Percentiles rank a stretch among this genome's conserved stretches.
phyloP scores from a whole-genome alignment of 192 early-diverging fungal species.

The Coemansia sp. region DNA sequence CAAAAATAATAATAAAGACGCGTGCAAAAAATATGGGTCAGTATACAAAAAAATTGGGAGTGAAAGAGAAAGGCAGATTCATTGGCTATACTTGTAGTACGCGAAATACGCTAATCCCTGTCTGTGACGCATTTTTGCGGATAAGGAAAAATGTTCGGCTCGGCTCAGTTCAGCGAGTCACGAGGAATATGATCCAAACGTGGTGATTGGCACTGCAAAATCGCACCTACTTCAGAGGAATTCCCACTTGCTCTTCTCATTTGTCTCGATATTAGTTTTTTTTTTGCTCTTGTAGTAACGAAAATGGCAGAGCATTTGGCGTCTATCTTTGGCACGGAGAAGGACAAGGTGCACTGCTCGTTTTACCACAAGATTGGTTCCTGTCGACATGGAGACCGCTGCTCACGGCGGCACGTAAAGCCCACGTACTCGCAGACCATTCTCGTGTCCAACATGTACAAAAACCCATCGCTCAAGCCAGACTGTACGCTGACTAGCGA shows the following conservation, averaged over 20 bases:
- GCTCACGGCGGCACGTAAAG: slow-evolving; percentile 96
- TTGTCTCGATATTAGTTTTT: slow-evolving; percentile 3
- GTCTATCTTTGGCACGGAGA: slow-evolving; percentile 96
- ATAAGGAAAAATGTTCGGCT: neutral
- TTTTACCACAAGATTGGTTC: slow-evolving; percentile 99
- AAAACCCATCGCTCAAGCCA: slow-evolving; percentile 77
- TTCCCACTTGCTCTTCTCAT: neutral
- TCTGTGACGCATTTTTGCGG: no score
- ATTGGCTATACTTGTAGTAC: neutral
- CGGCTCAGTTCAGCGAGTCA: neutral
- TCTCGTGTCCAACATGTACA: slow-evolving; percentile 93
- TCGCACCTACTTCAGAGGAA: no score
- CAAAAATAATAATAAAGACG: neutral
- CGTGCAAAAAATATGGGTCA: neutral
- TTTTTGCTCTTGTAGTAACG: neutral
- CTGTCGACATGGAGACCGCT: slow-evolving; percentile 96
- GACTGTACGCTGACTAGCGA: slow-evolving; percentile 76
- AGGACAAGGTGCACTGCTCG: slow-evolving; percentile 99
- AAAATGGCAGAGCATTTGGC: slow-evolving; percentile 83
- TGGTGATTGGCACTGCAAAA: neutral
- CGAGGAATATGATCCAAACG: neutral
- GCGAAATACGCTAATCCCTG: neutral
- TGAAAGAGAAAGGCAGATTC: neutral
- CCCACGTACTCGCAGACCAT: slow-evolving; percentile 96
- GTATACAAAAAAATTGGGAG: neutral